A percentile compares a stretch with the other conserved stretches of the same genome.
These are phyloP conservation scores for Leucosporidium creatinivorum DNA, from an alignment of 768 basidiomycete species.

Conservation along the genomic window DNA sequence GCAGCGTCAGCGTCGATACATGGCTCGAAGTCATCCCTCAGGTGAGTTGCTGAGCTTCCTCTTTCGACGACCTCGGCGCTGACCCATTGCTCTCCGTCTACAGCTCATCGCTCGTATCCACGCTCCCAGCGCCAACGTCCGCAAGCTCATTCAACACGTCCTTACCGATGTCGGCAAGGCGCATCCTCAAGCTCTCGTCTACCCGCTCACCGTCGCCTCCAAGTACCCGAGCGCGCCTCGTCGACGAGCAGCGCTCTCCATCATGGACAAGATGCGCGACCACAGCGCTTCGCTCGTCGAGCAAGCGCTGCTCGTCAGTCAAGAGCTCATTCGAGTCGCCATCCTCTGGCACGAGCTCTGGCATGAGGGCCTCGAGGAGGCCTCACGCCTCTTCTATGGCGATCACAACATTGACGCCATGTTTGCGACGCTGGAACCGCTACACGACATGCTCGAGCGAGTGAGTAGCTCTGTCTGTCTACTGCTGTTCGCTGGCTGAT, in stretches of 20 bases:
- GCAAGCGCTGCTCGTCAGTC: constrained; percentile 82
- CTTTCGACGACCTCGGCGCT: background rate
- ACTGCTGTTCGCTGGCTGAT: background rate
- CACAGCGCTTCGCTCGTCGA: constrained; percentile 80
- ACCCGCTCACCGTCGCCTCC: constrained; percentile 84
- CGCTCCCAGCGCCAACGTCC: constrained; percentile 78
- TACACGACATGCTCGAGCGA: constrained; percentile 85
- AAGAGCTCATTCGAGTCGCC: constrained; percentile 91
- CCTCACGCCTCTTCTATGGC: constrained; percentile 89
- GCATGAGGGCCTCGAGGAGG: constrained; percentile 98
- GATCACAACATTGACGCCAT: constrained; percentile 96
- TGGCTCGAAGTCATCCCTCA: constrained; percentile 99
- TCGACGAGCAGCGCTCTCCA: constrained; percentile 69
- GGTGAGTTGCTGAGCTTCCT: constrained; percentile 46
- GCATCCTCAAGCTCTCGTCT: constrained; percentile 95
- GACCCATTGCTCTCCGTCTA: background rate
- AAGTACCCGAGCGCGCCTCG: constrained; percentile 83
- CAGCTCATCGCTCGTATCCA: constrained; percentile 98
- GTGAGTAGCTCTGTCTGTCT: constrained; percentile 42
- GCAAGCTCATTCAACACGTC: constrained; percentile 78
- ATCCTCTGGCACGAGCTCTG: constrained; percentile 98
- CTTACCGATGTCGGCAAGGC: constrained; percentile 88
- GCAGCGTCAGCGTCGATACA: constrained; percentile 85
- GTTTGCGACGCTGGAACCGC: constrained; percentile 83
- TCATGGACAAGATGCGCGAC: constrained; percentile 89